Evolutionary conservation across 257 asterid species (phyloP), one percentile per base, ranked within the genome.

Genomic region (Striga asiatica): DNA sequence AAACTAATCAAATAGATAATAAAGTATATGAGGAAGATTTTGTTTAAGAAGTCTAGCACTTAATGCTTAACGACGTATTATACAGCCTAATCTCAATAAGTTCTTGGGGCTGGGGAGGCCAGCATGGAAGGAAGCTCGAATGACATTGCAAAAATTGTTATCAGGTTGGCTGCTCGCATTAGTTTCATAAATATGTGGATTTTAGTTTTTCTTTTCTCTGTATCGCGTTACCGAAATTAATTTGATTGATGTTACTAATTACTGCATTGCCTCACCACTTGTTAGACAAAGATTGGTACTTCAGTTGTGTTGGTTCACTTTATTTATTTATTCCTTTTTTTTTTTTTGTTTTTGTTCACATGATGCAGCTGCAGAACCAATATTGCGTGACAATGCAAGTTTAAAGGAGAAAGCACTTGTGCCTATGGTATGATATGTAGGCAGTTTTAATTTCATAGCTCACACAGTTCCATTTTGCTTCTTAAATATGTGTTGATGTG

Each of bases 91-190:
- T 81, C 82, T 92, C 49, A 92, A 88, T 50, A 82, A 81, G 64
- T 88, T 92, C 65, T 59, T 84, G 87, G 91, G 56, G 61, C 54
- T 84, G 84, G 95, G 99, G 4, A 77, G 83, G 27, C 81, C 91
- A n/a, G 94, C 97, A 29, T 92, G 95, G 99, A 92, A 76, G 71
- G 99, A 92, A 77, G 97, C 97, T 65, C 95, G 99, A 45, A 21
- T 74, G 5, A 78, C 93, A 23, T 65, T 92, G 64, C 97, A 84
- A 69, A 92, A 76, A 83, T 77, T 92, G 54, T 68, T 92, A 65
- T 88, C 97, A 56, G 97, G 99, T 87, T 48, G 2, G 52, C 54
- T 58, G 50, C 24, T 59, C 57, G 23, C 24, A 25, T 50, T 37
- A 47, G 50, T 22, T 24, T 42, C 14, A 1, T 37, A 8, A 25